Base-by-base conservation (phyloP, 139 green algal genomes). In the Tetradesmus lagerheimii region DNA sequence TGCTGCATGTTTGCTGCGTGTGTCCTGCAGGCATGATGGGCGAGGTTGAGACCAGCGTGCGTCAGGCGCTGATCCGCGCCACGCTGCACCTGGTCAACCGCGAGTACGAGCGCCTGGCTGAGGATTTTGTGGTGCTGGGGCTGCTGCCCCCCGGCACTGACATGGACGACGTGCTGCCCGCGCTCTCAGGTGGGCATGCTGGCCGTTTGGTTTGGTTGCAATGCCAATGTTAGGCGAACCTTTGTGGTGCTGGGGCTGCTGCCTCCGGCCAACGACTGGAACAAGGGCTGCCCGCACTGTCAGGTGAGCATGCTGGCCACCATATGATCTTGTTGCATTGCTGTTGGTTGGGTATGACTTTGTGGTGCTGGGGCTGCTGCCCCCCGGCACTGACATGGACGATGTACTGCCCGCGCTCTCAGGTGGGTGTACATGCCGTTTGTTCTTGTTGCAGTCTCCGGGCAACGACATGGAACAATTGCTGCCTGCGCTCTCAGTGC, bases 31-130 rank as follows among this genome's bases (percentile, higher is more conserved):
- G 77, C 47, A 92, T 92, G 90, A 93, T 93, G 90, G 91, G 91
- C 25, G 74, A 71, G 25, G 91, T 93, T 34, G 80, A 92, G 2
- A 76, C 80, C 15, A 5, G 53, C 3, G 79, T 91, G 31, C 87
- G 91, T 23, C 87, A 91, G 80, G 87, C 82, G 39, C 93, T 97
- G 50, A 97, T 99, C 43, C 92, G 92, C 23, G 96, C 97, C 64
- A 98, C 96, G 0, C 93, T 99, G 88, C 97, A 99, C 92, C 88
- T 99, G 86, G 96, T 99, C 12, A 98, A 98, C 90, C 50, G 86
- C 37, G 75, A 95, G 88, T 95, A 93, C 34, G 84, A 83, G 38
- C 89, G 87, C 8, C 90, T 98, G 78, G 95, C 96, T 0, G 92
- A 97, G 83, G 97, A 98, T 91, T 97, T 98, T 87, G 91, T 98